A percentile compares a stretch with the other conserved stretches of the same genome.
phyloP scores from a whole-genome alignment of 441 rosid genomes.

The Brassica balearica region DNA sequence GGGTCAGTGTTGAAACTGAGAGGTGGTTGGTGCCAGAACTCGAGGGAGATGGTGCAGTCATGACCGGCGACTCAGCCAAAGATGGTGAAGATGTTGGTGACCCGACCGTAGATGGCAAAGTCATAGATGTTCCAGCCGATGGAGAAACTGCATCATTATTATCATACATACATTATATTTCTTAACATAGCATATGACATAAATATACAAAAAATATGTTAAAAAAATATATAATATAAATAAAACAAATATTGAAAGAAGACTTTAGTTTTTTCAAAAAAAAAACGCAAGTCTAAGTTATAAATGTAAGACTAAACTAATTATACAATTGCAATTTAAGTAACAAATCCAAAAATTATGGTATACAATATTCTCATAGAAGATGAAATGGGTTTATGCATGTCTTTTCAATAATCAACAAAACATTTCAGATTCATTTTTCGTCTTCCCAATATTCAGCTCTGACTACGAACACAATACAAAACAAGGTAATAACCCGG shows the following conservation, averaged over 20 bases:
- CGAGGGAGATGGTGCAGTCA: slow-evolving; percentile 23
- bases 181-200: neutral
- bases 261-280: neutral
- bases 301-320: neutral
- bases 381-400: neutral
- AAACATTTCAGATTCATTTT: neutral
- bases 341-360: neutral
- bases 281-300: neutral
- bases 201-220: too few relatives aligned
- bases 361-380: neutral
- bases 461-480: neutral
- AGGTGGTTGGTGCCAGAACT: slow-evolving; percentile 18
- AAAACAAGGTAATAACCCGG: too few relatives aligned
- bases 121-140: slow-evolving; percentile 15
- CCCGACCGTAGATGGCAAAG: slow-evolving; percentile 16
- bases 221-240: neutral
- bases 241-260: neutral
- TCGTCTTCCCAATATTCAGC: neutral
- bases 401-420: neutral
- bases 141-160: slow-evolving; percentile 35
- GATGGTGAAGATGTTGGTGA: slow-evolving; percentile 23
- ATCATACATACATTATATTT: neutral
- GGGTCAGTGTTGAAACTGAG: slow-evolving; percentile 13
- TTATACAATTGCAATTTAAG: neutral
- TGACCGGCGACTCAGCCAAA: slow-evolving; percentile 15